phyloP scores from a whole-genome alignment of 257 asterid genomes.

The Lithospermum erythrorhizon region DNA sequence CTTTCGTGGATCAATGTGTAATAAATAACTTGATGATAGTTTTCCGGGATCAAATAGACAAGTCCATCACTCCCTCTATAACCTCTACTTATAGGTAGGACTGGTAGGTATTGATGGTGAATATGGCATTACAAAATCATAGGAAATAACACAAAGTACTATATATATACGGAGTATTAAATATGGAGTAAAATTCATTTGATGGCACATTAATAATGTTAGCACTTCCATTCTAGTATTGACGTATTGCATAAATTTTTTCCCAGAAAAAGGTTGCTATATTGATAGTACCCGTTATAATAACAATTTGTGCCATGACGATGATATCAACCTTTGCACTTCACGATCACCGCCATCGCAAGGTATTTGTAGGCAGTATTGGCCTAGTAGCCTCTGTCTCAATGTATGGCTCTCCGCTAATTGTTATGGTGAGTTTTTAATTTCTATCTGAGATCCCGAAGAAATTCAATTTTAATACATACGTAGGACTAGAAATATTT shows the following conservation, averaged over 20 bases:
- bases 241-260: not conserved
- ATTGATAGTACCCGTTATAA: slow-evolving; percentile 28
- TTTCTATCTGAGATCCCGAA: not conserved
- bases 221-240: not conserved
- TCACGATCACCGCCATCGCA: slow-evolving; percentile 46
- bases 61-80: too few relatives aligned
- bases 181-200: not conserved
- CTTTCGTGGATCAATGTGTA: too few relatives aligned
- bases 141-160: too few relatives aligned
- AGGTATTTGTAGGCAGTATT: slow-evolving; percentile 57
- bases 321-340: slow-evolving; percentile 33
- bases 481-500: not conserved
- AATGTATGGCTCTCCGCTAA: slow-evolving; percentile 73
- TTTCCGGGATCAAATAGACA: too few relatives aligned
- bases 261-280: slow-evolving; percentile 42
- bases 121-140: too few relatives aligned
- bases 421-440: slow-evolving; percentile 45
- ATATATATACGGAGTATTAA: not conserved
- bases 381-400: slow-evolving; percentile 60
- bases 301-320: slow-evolving; percentile 23
- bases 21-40: too few relatives aligned
- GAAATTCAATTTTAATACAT: too few relatives aligned
- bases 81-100: too few relatives aligned
- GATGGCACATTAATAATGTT: not conserved
- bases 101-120: too few relatives aligned